Evolutionary conservation across 257 asterid genomes (phyloP).

Genomic region (Jacaranda copaia): DNA sequence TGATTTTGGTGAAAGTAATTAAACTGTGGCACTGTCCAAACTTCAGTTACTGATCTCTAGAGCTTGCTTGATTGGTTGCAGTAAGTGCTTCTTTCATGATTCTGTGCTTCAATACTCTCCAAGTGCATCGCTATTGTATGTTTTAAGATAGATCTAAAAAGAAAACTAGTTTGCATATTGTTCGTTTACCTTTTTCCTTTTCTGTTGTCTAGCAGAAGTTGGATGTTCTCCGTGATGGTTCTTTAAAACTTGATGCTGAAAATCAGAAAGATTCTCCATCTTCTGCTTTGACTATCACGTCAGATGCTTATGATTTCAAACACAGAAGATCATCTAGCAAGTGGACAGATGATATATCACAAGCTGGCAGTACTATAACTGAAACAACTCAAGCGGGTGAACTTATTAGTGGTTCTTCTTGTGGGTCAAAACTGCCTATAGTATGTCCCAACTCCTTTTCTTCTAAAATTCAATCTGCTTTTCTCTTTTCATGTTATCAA

Average conservation of each 20-base stretch:
- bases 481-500: not conserved
- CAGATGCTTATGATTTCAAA: constrained; percentile 46
- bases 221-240: constrained; percentile 41
- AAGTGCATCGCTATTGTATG: constrained; percentile 13
- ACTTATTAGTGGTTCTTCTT: constrained; percentile 66
- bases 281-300: constrained; percentile 48
- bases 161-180: constrained; percentile 23
- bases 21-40: not conserved
- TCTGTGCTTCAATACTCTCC: constrained; percentile 11
- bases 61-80: constrained; percentile 18
- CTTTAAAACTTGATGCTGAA: constrained; percentile 46
- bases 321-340: constrained; percentile 68
- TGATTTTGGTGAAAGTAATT: constrained; percentile 4
- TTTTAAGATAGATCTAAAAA: constrained; percentile 2
- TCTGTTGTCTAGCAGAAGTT: constrained; percentile 56
- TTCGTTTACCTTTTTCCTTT: constrained; percentile 35
- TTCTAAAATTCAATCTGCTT: constrained; percentile 20
- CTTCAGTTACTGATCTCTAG: constrained; percentile 14
- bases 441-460: constrained; percentile 51
- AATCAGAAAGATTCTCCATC: constrained; percentile 66
- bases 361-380: constrained; percentile 74
- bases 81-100: constrained; percentile 11
- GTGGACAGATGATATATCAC: constrained; percentile 80
- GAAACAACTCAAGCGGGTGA: constrained; percentile 84
- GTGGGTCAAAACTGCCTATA: constrained; percentile 56